Evolutionary conservation across 2,329 filamentous ascomycete species (phyloP).

Genomic region (Venturia asperata): DNA sequence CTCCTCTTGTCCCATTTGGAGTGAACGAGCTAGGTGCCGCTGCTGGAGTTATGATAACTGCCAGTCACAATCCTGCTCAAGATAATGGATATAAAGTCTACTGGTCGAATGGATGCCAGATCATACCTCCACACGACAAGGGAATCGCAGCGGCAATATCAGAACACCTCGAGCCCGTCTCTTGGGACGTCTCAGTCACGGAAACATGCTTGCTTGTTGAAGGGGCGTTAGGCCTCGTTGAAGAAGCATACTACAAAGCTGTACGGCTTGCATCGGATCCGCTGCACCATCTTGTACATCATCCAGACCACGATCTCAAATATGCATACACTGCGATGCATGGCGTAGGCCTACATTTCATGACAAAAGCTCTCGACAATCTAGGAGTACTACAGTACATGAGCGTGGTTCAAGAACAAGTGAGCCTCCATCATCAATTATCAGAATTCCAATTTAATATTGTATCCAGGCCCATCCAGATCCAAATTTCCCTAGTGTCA

Average conservation of each 20-base stretch:
- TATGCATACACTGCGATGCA: conserved; percentile 54
- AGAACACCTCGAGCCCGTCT: conserved; percentile 44
- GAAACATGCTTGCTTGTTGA: conserved; percentile 37
- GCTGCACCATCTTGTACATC: conserved; percentile 25
- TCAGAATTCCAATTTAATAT: neutral
- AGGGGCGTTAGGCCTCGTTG: conserved; percentile 36
- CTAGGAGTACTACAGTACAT: conserved; percentile 39
- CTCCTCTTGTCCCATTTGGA: conserved; percentile 56
- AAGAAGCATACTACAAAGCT: conserved; percentile 38
- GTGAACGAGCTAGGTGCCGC: conserved; percentile 47
- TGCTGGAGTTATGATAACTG: conserved; percentile 60
- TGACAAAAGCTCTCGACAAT: conserved; percentile 36
- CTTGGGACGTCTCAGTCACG: conserved; percentile 41
- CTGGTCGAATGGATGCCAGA: conserved; percentile 58
- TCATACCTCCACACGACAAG: conserved; percentile 54
- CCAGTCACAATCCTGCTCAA: conserved; percentile 56
- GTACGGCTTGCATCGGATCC: conserved; percentile 36
- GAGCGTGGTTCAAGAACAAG: conserved; percentile 43
- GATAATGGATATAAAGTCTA: conserved; percentile 66
- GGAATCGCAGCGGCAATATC: conserved; percentile 53
- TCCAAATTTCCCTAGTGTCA: conserved; percentile 57
- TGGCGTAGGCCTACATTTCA: conserved; percentile 46
- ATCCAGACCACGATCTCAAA: conserved; percentile 26
- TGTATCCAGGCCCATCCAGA: conserved; percentile 42
- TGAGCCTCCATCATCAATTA: neutral